Evolutionary conservation across 768 basidiomycete species (phyloP).

Genomic region (Panus rudis): DNA sequence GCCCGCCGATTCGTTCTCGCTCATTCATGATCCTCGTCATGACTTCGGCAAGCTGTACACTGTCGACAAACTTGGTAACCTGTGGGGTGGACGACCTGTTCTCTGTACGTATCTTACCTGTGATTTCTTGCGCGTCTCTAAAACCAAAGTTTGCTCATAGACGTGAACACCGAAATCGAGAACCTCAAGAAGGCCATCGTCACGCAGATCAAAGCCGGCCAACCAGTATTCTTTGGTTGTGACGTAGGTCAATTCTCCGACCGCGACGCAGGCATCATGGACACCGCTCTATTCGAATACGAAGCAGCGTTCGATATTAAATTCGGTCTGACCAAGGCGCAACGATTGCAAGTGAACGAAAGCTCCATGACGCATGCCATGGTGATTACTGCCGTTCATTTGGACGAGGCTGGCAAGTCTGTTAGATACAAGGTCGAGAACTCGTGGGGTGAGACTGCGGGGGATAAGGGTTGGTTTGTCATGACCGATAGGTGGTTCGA

Average conservation of each 20-base stretch:
- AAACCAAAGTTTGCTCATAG: constrained; percentile 31
- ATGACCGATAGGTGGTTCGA: constrained; percentile 94
- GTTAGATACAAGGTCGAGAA: constrained; percentile 97
- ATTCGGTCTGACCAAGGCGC: constrained; percentile 75
- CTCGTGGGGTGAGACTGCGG: constrained; percentile 76
- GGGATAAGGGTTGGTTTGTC: constrained; percentile 84
- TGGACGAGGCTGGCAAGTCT: constrained; percentile 68
- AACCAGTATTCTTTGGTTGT: constrained; percentile 93
- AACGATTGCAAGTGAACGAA: constrained; percentile 77
- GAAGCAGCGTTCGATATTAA: constrained; percentile 84
- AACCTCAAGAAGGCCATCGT: constrained; percentile 79
- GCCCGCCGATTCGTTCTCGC: constrained; percentile 77
- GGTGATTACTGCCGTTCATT: constrained; percentile 90
- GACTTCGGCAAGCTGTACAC: constrained; percentile 78
- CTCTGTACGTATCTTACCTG: constrained; percentile 53
- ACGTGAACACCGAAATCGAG: constrained; percentile 83
- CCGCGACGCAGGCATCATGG: constrained; percentile 73
- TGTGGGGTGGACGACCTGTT: constrained; percentile 82
- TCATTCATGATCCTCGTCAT: constrained; percentile 94
- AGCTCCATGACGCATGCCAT: constrained; percentile 94
- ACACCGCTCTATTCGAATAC: constrained; percentile 73
- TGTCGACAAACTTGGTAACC: constrained; percentile 87
- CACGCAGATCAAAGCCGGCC: constrained; percentile 79
- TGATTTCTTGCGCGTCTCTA: background rate
- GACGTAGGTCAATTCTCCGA: constrained; percentile 89